Conservation (phyloP, 192 early-diverging fungal genomes). For the Coemansia aciculifera region DNA sequence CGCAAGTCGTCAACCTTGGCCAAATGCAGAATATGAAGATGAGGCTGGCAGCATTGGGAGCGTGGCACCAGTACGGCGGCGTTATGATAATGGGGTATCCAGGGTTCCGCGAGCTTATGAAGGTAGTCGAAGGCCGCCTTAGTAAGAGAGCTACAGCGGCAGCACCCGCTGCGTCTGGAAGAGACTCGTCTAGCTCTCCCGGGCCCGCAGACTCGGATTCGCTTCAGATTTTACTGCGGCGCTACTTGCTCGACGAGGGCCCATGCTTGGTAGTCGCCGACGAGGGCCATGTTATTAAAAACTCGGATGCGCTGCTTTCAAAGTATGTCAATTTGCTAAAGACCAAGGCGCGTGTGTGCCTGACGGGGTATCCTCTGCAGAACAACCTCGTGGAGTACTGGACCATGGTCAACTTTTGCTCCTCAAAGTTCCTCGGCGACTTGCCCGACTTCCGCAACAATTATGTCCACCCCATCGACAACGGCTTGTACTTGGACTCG, state of each 20-base stretch:
- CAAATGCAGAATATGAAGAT: background rate
- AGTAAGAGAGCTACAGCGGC: background rate
- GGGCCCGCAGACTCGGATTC: background rate
- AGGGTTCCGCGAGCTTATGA: slow-evolving; percentile 57
- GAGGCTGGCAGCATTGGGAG: slow-evolving; percentile 38
- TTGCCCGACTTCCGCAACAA: slow-evolving; percentile 56
- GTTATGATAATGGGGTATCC: slow-evolving; percentile 70
- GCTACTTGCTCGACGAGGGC: slow-evolving; percentile 61
- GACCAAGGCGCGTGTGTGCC: slow-evolving; percentile 64
- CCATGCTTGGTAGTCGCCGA: slow-evolving; percentile 75
- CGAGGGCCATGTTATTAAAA: slow-evolving; percentile 82
- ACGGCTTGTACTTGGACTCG: slow-evolving; percentile 61
- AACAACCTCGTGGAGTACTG: slow-evolving; percentile 81
- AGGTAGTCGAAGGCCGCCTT: background rate
- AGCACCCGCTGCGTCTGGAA: background rate
- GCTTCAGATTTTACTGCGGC: slow-evolving; percentile 6
- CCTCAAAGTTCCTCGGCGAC: slow-evolving; percentile 62
- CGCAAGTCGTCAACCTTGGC: slow-evolving; percentile 56
- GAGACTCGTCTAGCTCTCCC: background rate
- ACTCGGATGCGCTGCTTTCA: slow-evolving; percentile 30
- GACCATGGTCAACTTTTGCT: slow-evolving; percentile 77
- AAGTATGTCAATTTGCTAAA: slow-evolving; percentile 36
- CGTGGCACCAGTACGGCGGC: slow-evolving; percentile 67
- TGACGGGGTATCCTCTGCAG: slow-evolving; percentile 86
- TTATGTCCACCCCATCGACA: slow-evolving; percentile 65